Base-by-base conservation (phyloP, 2,329 filamentous ascomycete species). In the Claviceps sp. region DNA sequence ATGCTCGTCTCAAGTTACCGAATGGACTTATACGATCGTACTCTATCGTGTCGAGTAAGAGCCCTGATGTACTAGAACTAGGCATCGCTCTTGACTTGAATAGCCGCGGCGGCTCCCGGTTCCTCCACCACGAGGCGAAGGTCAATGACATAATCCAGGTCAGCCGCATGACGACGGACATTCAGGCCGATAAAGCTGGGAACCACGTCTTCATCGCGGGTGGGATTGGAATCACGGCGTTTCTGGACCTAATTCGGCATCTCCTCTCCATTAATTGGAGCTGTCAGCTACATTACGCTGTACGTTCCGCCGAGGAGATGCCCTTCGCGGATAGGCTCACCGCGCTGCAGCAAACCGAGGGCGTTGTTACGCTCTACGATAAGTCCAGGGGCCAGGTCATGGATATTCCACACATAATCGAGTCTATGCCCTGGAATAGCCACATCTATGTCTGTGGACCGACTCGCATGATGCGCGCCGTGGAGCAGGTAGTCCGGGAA, bases 151-250 rank as follows among this genome's bases (percentile, higher is more conserved):
- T 68, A 2, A 56, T 85, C 7, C 68, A 72, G 8, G 72, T 78
- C 1, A 72, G 75, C 2, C 70, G 70, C 37, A 71, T 82, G 34
- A 78, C 73, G 0, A 61, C 65, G 0, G 75, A 72, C 43, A 70
- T 81, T 24, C 70, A 71, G 1, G 63, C 73, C 2, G 68, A 67
- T 0, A 60, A 54, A 2, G 77, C 77, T 7, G 78, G 76, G 56
- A 70, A 76, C 48, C 81, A 84, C 56, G 69, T 85, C 41, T 78
- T 84, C 58, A 75, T 86, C 34, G 79, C 73, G 0, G 82, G 78
- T 10, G 82, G 82, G 0, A 79, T 85, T 34, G 82, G 82, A 0
- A 76, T 85, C 55, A 85, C 82, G 1, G 82, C 82, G 0, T 85
- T 85, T 56, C 59, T 85, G 8, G 59, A 68, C 1, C 66, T 80